Evolutionary conservation across 225 moss, liverwort and hornwort genomes (phyloP).

Genomic region (Asterella californica): DNA sequence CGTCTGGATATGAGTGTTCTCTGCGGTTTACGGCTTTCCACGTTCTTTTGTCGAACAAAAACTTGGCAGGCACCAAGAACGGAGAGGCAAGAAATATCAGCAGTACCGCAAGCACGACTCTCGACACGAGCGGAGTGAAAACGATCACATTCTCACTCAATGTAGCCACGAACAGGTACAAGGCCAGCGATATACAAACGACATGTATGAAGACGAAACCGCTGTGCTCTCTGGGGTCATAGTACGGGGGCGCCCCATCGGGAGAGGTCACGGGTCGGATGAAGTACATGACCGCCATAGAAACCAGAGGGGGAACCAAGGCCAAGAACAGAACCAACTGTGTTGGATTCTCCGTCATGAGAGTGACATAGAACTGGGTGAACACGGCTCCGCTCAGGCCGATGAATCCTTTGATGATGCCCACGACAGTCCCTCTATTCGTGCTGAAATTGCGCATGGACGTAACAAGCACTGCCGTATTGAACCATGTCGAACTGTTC

Average conservation of each 20-base stretch:
- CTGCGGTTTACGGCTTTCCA: constrained; percentile 1
- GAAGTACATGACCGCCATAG: constrained; percentile 66
- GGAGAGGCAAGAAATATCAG: constrained; percentile 60
- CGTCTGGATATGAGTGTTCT: not conserved
- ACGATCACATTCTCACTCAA: constrained; percentile 41
- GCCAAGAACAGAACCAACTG: constrained; percentile 64
- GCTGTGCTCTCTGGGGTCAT: constrained; percentile 53
- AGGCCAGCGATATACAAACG: constrained; percentile 66
- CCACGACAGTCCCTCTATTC: constrained; percentile 77
- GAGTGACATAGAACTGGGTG: constrained; percentile 58
- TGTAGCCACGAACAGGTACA: constrained; percentile 54
- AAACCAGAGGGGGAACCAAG: constrained; percentile 52
- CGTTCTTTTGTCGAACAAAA: constrained; percentile 33
- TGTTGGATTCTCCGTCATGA: constrained; percentile 43
- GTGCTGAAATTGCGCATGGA: constrained; percentile 86
- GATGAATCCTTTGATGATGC: constrained; percentile 86
- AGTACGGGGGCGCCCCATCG: constrained; percentile 22
- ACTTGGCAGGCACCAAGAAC: constrained; percentile 58
- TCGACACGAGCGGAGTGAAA: constrained; percentile 31
- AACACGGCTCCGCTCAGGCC: constrained; percentile 85
- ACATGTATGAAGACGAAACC: constrained; percentile 65
- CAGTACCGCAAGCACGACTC: constrained; percentile 55
- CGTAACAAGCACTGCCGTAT: constrained; percentile 66
- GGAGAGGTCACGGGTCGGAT: constrained; percentile 54
- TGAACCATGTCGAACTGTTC: constrained; percentile 68